Conservation (phyloP, 2,329 filamentous ascomycete genomes). For the Cladosporium halotolerans region DNA sequence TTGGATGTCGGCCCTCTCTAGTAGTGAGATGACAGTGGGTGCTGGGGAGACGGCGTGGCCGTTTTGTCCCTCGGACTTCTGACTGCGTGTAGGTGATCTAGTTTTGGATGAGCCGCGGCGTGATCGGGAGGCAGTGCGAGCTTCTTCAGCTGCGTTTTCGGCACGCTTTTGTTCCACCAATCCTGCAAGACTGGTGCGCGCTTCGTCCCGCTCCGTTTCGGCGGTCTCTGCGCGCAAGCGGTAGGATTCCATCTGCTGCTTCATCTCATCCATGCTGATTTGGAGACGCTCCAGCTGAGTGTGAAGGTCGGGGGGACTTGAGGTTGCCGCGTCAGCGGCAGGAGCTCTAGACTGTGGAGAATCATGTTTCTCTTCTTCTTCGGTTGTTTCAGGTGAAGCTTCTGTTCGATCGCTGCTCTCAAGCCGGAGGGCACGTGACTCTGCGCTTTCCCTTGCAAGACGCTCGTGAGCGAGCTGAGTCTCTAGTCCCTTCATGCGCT, state of each 20-base stretch:
- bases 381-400: constrained; percentile 32
- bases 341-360: background rate
- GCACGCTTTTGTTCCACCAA: constrained; percentile 78
- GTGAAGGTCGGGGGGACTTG: constrained; percentile 49
- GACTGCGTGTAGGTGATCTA: constrained; percentile 12
- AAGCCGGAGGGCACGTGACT: constrained; percentile 69
- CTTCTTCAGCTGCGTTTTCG: constrained; percentile 53
- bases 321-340: constrained; percentile 22
- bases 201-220: constrained; percentile 67
- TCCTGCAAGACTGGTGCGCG: constrained; percentile 70
- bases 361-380: constrained; percentile 8
- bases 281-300: constrained; percentile 69
- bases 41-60: constrained; percentile 19
- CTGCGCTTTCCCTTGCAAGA: constrained; percentile 72
- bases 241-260: constrained; percentile 71
- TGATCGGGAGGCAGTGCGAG: constrained; percentile 25
- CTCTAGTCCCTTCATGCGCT: constrained; percentile 75
- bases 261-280: constrained; percentile 73
- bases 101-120: constrained; percentile 14
- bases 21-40: constrained; percentile 23
- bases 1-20: constrained; percentile 27
- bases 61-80: constrained; percentile 18
- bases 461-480: constrained; percentile 71
- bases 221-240: constrained; percentile 69
- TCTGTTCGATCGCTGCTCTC: constrained; percentile 51